Percentiles rank a stretch among this genome's conserved stretches.
Conservation (phyloP, 2,329 filamentous ascomycete species). For the Colletotrichum phormii region DNA sequence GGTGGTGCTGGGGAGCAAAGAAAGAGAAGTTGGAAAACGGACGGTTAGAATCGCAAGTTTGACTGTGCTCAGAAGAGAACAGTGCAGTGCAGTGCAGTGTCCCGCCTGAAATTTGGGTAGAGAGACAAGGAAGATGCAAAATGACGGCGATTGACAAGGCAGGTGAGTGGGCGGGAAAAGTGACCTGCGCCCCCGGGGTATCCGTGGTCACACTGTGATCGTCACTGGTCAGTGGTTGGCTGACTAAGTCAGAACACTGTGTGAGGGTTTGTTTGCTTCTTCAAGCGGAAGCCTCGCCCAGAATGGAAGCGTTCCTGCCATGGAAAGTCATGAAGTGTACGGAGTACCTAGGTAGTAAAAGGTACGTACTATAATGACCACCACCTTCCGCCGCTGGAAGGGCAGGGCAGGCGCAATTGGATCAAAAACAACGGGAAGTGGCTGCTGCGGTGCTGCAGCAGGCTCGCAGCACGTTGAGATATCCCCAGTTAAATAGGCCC, state of each 20-base stretch:
- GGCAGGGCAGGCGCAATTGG: too few species aligned
- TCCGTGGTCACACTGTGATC: not conserved
- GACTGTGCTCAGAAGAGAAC: slow-evolving; percentile 16
- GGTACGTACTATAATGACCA: not conserved
- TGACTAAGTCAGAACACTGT: not conserved
- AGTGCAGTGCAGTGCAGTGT: not conserved
- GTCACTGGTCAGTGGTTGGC: not conserved
- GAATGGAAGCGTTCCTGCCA: too few species aligned
- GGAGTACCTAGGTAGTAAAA: not conserved
- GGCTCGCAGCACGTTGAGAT: not conserved
- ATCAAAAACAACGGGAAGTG: not conserved
- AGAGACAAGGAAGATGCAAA: slow-evolving; percentile 28
- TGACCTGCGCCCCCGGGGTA: not conserved
- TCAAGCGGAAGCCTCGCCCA: not conserved
- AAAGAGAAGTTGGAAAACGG: not conserved
- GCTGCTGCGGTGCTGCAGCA: not conserved
- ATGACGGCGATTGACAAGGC: slow-evolving; percentile 23
- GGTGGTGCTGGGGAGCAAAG: not conserved
- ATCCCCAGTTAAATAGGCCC: not conserved
- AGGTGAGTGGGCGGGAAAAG: not conserved
- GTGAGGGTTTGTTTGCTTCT: not conserved
- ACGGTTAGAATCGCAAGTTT: not conserved
- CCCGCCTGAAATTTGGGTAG: slow-evolving; percentile 19
- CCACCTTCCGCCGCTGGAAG: not conserved
- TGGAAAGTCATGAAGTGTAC: too few species aligned